These are phyloP conservation scores for Aegilops speltoides DNA, from an alignment of 176 grass and related monocot species.

Conservation along the genomic window DNA sequence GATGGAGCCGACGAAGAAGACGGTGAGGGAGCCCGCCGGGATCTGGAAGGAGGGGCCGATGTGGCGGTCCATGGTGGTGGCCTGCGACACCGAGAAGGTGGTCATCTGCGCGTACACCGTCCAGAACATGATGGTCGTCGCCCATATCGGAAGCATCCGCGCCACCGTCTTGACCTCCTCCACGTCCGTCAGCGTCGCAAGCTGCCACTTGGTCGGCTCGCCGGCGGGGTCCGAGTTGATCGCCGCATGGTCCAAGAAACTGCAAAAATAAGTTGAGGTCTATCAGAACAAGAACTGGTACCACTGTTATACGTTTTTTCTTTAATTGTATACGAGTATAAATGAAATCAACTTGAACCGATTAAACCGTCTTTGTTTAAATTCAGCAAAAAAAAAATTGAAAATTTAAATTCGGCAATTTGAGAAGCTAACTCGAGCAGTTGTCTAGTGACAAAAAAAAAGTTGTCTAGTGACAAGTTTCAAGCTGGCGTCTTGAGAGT, in stretches of 20 bases:
- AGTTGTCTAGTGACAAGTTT: background rate
- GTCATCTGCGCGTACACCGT: constrained; percentile 97
- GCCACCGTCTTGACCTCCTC: constrained; percentile 86
- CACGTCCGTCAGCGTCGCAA: constrained; percentile 81
- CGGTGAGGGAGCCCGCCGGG: constrained; percentile 75
- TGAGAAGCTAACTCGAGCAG: background rate
- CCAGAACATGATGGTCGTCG: constrained; percentile 98
- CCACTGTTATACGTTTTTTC: too few relatives aligned
- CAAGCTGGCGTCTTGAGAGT: background rate
- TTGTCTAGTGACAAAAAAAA: background rate
- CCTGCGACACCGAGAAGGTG: constrained; percentile 93
- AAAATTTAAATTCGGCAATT: background rate
- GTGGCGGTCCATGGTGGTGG: constrained; percentile 85
- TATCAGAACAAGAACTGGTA: background rate
- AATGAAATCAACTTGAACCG: background rate
- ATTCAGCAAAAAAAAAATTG: background rate
- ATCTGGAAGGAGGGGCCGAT: constrained; percentile 66
- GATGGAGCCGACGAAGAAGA: constrained; percentile 94
- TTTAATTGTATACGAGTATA: too few relatives aligned
- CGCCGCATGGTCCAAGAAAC: constrained; percentile 87
- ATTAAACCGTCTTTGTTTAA: background rate
- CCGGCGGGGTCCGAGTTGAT: constrained; percentile 42
- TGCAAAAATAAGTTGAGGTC: constrained; percentile 14
- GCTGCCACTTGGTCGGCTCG: constrained; percentile 54
- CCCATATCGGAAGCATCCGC: constrained; percentile 89